A percentile compares a stretch with the other conserved stretches of the same genome.
Conservation (phyloP, 2,329 filamentous ascomycete species). For the Fusarium pseudoanthophilum region DNA sequence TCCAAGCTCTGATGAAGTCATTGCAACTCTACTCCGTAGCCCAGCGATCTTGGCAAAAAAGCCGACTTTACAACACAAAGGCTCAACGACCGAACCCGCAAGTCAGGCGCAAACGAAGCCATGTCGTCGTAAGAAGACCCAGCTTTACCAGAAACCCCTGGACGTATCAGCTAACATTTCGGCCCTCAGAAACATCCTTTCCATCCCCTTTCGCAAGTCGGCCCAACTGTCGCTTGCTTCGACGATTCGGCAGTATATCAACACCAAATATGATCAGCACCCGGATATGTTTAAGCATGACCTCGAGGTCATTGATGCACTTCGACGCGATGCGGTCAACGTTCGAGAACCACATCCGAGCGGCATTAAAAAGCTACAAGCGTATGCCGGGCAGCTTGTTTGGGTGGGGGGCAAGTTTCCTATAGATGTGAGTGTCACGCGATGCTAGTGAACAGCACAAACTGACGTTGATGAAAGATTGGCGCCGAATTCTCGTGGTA, state of each 20-base stretch:
- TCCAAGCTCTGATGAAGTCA: slow-evolving; percentile 40
- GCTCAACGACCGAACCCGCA: background rate
- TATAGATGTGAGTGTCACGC: slow-evolving; percentile 74
- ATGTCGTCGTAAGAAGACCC: slow-evolving; percentile 45
- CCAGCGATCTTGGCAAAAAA: slow-evolving; percentile 7
- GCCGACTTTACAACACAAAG: background rate
- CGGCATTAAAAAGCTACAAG: slow-evolving; percentile 87
- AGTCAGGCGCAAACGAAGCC: slow-evolving; percentile 20
- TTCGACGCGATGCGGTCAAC: slow-evolving; percentile 88
- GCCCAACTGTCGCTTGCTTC: slow-evolving; percentile 80
- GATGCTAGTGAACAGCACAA: background rate
- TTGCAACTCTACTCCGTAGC: slow-evolving; percentile 19
- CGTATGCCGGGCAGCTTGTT: slow-evolving; percentile 90
- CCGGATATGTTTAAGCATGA: slow-evolving; percentile 96
- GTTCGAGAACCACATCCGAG: slow-evolving; percentile 88
- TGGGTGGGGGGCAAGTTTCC: slow-evolving; percentile 97
- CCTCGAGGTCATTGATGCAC: slow-evolving; percentile 81
- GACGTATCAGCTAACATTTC: slow-evolving; percentile 1
- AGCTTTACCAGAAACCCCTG: rapidly evolving
- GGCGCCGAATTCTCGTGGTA: slow-evolving; percentile 98
- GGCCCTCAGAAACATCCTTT: slow-evolving; percentile 68
- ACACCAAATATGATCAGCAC: slow-evolving; percentile 97
- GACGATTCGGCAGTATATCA: slow-evolving; percentile 94
- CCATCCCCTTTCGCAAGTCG: slow-evolving; percentile 89
- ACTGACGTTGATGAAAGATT: slow-evolving; percentile 67